Evolutionary conservation across 225 moss, liverwort and hornwort genomes (phyloP), one percentile per base, ranked within the genome.

Genomic region (Pseudoscleropodium purum): DNA sequence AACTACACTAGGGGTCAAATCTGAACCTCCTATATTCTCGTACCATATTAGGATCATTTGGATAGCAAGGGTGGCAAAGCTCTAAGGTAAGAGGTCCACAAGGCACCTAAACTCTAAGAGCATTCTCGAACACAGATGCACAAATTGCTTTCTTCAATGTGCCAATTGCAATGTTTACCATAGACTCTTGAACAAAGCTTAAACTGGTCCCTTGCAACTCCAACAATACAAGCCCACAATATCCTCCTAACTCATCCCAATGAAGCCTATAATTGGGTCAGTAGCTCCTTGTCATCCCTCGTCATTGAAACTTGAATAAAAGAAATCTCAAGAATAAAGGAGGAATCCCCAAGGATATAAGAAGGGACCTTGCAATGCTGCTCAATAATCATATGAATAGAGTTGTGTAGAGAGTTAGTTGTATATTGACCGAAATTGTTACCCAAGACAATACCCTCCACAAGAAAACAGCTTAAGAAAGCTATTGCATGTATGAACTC

Each of bases 1-100:
- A 20, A 2, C 7, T 21, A 23, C 0, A 69, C 0, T 69, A 7
- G 41, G 2, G 15, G 1, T n/a, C 9, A 72, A 9, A 26, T 27
- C 5, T 27, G 1, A 43, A 16, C 45, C 45, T 74, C 30, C 6
- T 3, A 7, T 30, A 41, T 26, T 74, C 29, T 29, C 17, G 5
- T 74, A 10, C 0, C 1, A 0, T 45, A 30, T 41, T 9, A 0
- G 9, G 1, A 25, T 74, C 74, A 74, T 74, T 45, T 30, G 8
- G 10, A 45, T 0, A 74, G 6, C 6, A 45, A 45, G 6, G 3
- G 6, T 17, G 2, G 6, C 2, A 5, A 74, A 17, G 30, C 12
- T 75, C 47, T 18, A 75, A 75, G 0, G 16, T 73, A 43, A 16
- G 7, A 39, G 39, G 27, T 16, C 43, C 43, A 43, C 16, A 5